phyloP scores from a whole-genome alignment of 108 stramenopile genomes.

The Pseudonitzschia multiseries region DNA sequence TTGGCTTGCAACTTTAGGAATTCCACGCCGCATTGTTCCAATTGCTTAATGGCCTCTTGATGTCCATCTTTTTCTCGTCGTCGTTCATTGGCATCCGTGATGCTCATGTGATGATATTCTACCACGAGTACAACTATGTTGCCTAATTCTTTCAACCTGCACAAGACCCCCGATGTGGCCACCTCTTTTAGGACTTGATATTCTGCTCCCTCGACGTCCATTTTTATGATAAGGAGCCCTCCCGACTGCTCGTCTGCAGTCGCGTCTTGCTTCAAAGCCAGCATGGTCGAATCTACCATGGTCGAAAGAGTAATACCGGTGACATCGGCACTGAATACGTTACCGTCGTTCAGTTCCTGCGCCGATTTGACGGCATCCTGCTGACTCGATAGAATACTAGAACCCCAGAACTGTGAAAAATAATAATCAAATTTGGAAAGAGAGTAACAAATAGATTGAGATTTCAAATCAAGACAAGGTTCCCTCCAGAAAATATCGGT shows the following conservation, averaged over 20 bases:
- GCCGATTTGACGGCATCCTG: slow-evolving; percentile 43
- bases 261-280: slow-evolving; percentile 16
- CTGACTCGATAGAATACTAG: slow-evolving; percentile 39
- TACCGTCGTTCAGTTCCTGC: slow-evolving; percentile 18
- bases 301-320: slow-evolving; percentile 34
- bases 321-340: slow-evolving; percentile 33
- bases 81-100: slow-evolving; percentile 30
- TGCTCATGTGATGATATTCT: slow-evolving; percentile 36
- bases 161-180: slow-evolving; percentile 28
- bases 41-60: slow-evolving; percentile 23
- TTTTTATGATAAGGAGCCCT: slow-evolving; percentile 46
- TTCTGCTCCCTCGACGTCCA: slow-evolving; percentile 59
- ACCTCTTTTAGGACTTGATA: slow-evolving; percentile 45
- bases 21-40: slow-evolving; percentile 32
- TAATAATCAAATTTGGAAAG: too few species aligned
- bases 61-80: slow-evolving; percentile 18
- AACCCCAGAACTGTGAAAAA: slow-evolving; percentile 40
- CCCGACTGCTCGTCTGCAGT: slow-evolving; percentile 26
- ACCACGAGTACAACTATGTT: slow-evolving; percentile 38
- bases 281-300: slow-evolving; percentile 26
- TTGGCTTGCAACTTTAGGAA: slow-evolving; percentile 21
- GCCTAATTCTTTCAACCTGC: slow-evolving; percentile 33
- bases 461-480: too few species aligned
- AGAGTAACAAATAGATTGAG: too few species aligned
- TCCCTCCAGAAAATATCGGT: too few species aligned